A percentile compares a stretch with the other conserved stretches of the same genome.
These are phyloP conservation scores for Flaveria brownii DNA, from an alignment of 129 eudicot species.

Conservation along the genomic window DNA sequence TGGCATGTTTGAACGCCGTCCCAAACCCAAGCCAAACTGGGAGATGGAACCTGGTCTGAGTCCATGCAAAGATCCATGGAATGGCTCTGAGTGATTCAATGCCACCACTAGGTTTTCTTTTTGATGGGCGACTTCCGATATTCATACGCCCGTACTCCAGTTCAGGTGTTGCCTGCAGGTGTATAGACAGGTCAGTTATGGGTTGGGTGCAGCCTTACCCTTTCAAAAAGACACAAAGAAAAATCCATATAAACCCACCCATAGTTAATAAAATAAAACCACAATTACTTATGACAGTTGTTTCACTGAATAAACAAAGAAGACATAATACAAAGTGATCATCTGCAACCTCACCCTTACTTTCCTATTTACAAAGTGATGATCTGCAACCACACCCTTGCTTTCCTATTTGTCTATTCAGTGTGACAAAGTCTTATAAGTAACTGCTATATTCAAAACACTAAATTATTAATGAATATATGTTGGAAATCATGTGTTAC, in stretches of 20 bases:
- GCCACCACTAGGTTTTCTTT: constrained; percentile 94
- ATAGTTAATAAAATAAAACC: too few species aligned
- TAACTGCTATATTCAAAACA: background rate
- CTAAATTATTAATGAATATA: too few species aligned
- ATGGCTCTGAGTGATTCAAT: constrained; percentile 96
- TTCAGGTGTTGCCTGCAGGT: constrained; percentile 85
- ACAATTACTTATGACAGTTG: too few species aligned
- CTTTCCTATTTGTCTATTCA: too few species aligned
- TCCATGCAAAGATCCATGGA: constrained; percentile 99
- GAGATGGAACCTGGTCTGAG: constrained; percentile 94
- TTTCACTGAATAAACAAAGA: too few species aligned
- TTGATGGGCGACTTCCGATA: constrained; percentile 96
- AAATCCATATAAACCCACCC: too few species aligned
- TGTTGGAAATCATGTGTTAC: too few species aligned
- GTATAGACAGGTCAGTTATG: background rate
- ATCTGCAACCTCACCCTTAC: too few species aligned
- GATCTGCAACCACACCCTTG: too few species aligned
- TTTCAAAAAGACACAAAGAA: too few species aligned
- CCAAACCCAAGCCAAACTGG: constrained; percentile 99
- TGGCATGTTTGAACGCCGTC: constrained; percentile 76
- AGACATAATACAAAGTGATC: too few species aligned
- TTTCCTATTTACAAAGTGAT: too few species aligned
- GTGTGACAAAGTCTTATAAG: background rate
- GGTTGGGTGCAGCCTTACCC: background rate
- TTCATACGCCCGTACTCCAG: constrained; percentile 94